phyloP scores from a whole-genome alignment of 352 stramenopile genomes.

The Globisporangium abappressorium region DNA sequence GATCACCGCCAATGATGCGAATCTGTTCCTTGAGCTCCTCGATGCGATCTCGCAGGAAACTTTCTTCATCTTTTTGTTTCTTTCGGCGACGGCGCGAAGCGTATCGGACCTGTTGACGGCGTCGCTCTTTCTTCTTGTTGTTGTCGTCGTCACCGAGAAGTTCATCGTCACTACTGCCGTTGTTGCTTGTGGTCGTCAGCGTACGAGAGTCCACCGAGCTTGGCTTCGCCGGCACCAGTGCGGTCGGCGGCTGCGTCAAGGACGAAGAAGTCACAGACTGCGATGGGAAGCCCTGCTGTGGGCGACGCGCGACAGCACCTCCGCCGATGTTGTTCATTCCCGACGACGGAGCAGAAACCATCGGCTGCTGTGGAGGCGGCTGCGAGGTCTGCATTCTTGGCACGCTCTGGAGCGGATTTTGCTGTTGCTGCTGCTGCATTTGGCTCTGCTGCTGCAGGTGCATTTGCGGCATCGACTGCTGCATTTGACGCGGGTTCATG shows the following conservation, averaged over 20 bases:
- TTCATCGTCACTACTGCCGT: constrained; percentile 63
- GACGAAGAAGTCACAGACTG: constrained; percentile 24
- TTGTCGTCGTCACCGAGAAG: constrained; percentile 45
- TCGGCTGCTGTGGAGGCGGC: constrained; percentile 12
- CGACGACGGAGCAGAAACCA: constrained; percentile 7
- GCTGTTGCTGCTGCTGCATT: constrained; percentile 15
- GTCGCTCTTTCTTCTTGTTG: constrained; percentile 81
- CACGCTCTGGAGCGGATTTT: constrained; percentile 14
- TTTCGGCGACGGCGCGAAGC: constrained; percentile 75
- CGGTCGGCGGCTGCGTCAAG: constrained; percentile 22
- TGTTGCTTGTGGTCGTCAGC: constrained; percentile 44
- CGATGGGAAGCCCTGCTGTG: constrained; percentile 13
- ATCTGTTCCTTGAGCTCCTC: constrained; percentile 85
- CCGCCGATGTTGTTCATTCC: constrained; percentile 10
- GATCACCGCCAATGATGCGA: constrained; percentile 72
- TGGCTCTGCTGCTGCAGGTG: constrained; percentile 18
- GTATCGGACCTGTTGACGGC: constrained; percentile 74
- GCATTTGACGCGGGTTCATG: constrained; percentile 21
- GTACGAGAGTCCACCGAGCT: constrained; percentile 36
- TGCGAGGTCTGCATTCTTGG: constrained; percentile 14
- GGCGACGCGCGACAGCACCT: constrained; percentile 3
- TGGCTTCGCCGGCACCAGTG: constrained; percentile 41
- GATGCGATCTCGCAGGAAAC: constrained; percentile 74
- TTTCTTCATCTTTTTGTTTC: constrained; percentile 85
- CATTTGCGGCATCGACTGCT: constrained; percentile 22